Percentiles rank a stretch among this genome's conserved stretches.
Evolutionary conservation across 225 moss, liverwort and hornwort genomes (phyloP).

Genomic region (Sphagnum contortum): DNA sequence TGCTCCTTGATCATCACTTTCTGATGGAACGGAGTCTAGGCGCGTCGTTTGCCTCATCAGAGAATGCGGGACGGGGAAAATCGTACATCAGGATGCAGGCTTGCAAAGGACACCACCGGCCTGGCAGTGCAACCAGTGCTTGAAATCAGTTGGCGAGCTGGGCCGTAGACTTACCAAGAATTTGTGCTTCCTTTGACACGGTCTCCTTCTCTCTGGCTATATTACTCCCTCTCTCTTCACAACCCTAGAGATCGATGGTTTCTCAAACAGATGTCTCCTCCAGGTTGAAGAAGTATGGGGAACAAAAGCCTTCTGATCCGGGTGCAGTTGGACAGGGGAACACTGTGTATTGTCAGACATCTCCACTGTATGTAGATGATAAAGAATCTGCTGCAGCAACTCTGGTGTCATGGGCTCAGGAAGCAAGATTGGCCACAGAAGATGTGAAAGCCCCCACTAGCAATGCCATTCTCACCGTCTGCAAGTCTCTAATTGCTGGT

Average conservation of each 20-base stretch:
- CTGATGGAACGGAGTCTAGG: too few relatives aligned
- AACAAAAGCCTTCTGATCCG: conserved; percentile 29
- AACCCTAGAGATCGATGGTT: conserved; percentile 27
- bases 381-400: conserved; percentile 67
- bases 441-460: conserved; percentile 80
- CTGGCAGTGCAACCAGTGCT: too few relatives aligned
- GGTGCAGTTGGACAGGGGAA: conserved; percentile 82
- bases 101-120: too few relatives aligned
- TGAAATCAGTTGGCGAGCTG: too few relatives aligned
- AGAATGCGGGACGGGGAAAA: too few relatives aligned
- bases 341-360: conserved; percentile 84
- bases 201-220: too few relatives aligned
- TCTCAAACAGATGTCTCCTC: conserved; percentile 33
- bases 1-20: too few relatives aligned
- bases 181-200: too few relatives aligned
- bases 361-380: conserved; percentile 86
- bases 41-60: too few relatives aligned
- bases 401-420: conserved; percentile 68
- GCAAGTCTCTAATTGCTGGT: conserved; percentile 89
- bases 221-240: too few relatives aligned
- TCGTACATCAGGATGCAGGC: too few relatives aligned
- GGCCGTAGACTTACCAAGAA: too few relatives aligned
- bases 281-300: conserved; percentile 48
- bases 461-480: conserved; percentile 60
- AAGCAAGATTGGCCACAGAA: conserved; percentile 75